These are phyloP conservation scores for Mycena polygramma DNA, from an alignment of 768 basidiomycete species.

Conservation along the genomic window DNA sequence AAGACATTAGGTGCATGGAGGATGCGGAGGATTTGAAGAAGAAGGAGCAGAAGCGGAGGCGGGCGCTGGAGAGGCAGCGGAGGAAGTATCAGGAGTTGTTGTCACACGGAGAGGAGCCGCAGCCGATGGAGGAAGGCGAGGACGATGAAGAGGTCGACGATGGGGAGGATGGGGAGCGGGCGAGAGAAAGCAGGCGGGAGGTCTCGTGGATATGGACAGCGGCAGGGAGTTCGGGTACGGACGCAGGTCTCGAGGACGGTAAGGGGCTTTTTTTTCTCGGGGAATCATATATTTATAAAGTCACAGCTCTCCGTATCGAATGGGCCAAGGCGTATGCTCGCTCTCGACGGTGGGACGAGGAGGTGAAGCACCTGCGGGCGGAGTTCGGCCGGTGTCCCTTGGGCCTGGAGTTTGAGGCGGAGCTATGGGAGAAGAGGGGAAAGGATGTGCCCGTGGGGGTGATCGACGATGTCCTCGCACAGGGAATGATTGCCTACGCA, in stretches of 20 bases:
- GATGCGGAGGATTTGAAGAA: constrained; percentile 9
- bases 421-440: constrained; percentile 14
- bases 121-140: not conserved
- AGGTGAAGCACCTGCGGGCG: constrained; percentile 26
- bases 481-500: constrained; percentile 19
- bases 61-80: not conserved
- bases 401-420: constrained; percentile 6
- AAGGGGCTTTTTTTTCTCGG: not conserved
- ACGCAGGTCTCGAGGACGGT: constrained; percentile 19
- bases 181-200: not conserved
- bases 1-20: constrained; percentile 17
- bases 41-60: constrained; percentile 1
- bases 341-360: constrained; percentile 26
- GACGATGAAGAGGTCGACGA: not conserved
- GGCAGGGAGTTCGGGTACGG: not conserved
- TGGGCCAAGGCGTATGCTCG: constrained; percentile 28
- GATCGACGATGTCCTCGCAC: not conserved
- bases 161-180: too few relatives aligned
- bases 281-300: not conserved
- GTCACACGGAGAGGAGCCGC: not conserved
- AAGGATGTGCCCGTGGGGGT: not conserved
- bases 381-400: constrained; percentile 23
- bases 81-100: constrained; percentile 3
- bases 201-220: constrained; percentile 24
- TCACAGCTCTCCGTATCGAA: constrained; percentile 27